phyloP scores from a whole-genome alignment of 2,329 filamentous ascomycete genomes.

The Pestalotiopsis sp. region DNA sequence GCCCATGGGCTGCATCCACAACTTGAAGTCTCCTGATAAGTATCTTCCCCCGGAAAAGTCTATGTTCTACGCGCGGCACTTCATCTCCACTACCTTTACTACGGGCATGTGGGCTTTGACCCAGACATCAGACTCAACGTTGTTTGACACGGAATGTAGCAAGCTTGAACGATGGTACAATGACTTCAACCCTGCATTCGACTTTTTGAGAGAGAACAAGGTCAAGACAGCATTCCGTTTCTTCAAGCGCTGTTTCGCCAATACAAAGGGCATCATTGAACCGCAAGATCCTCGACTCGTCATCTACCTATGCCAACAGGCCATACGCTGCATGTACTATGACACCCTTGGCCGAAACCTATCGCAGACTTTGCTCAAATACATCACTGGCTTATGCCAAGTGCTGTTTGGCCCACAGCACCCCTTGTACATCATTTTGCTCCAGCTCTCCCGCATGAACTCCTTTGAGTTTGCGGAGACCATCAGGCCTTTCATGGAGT shows the following conservation, averaged over 20 bases:
- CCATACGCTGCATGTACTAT: constrained; percentile 15
- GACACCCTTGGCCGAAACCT: constrained; percentile 12
- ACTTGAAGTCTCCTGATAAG: not conserved
- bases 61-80: constrained; percentile 16
- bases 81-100: constrained; percentile 14
- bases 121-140: not conserved
- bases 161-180: constrained; percentile 17
- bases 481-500: constrained; percentile 11
- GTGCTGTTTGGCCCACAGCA: constrained; percentile 3
- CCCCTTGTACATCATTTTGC: constrained; percentile 7
- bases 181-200: constrained; percentile 14
- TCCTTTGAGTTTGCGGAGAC: constrained; percentile 8
- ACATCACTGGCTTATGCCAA: constrained; percentile 8
- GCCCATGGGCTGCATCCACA: not conserved
- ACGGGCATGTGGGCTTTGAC: constrained; percentile 13
- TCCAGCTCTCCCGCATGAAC: constrained; percentile 5
- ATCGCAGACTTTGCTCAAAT: constrained; percentile 11
- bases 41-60: constrained; percentile 11
- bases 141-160: constrained; percentile 9
- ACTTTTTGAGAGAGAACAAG: not conserved
- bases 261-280: constrained; percentile 6
- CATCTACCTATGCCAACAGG: constrained; percentile 15
- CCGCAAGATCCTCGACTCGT: constrained; percentile 13
- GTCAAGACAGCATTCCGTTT: constrained; percentile 11
- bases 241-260: constrained; percentile 12